Evolutionary conservation across 2,329 filamentous ascomycete genomes (phyloP), one percentile per base, ranked within the genome.

Genomic region (Sphaerulina vaccinii): DNA sequence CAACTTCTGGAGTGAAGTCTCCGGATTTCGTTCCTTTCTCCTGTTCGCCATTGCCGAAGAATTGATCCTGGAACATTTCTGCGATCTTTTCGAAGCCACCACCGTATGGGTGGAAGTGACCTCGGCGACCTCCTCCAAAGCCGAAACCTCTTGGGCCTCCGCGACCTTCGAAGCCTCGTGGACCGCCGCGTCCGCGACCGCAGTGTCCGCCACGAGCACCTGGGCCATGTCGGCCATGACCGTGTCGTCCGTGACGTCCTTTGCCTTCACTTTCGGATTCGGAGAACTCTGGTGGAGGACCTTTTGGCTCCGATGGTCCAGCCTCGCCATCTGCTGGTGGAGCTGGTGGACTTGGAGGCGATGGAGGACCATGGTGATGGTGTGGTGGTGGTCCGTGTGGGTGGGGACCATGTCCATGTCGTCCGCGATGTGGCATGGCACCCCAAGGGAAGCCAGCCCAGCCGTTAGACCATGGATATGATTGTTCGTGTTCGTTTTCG

Each of bases 1-100:
- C 89, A 49, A 85, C 75, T n/a, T 85, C 82, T 0, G 86, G 86
- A 4, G 70, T 69, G 68, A 88, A 86, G 52, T 74, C 67, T 47
- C 65, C 64, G 22, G 58, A 49, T 29, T 48, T 48, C 23, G 36
- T 32, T 15, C 15, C 22, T 43, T 40, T 52, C 23, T 49, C 53
- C 7, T 59, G 44, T 38, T 56, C 55, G 29, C 59, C 60, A 32
- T 58, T 56, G 52, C 64, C 68, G 53, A 75, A 73, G 45, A 75
- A 61, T 5, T 71, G 62, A 8, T 60, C 56, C 38, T 67, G 62
- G 56, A 70, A 65, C 35, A 68, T 60, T 10, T 68, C 58, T 53
- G 66, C 67, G 6, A 74, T 56, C 10, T 50, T 55, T 19, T 58
- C 65, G 36, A 56, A 54, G 3, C 39, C 49, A 6, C 62, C 52